Evolutionary conservation across 108 stramenopile species (phyloP), one percentile per base, ranked within the genome.

Genomic region (Skeletonema tropicum): DNA sequence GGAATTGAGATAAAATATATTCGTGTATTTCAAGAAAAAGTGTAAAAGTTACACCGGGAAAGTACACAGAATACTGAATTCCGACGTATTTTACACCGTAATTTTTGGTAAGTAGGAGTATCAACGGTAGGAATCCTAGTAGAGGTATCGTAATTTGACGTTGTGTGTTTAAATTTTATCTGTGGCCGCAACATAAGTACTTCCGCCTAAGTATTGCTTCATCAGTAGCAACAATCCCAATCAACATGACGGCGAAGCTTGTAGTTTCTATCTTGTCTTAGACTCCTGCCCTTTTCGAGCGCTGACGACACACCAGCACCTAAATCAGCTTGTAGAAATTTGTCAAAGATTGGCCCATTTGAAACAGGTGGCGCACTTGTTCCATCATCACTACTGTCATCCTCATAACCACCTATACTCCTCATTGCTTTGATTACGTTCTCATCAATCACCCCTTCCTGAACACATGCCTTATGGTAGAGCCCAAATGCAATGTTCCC

Each of bases 401-500:
- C 57, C 36, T 67, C 58, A 57, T 82, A 82, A 6, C 81, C 81
- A 6, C 81, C 75, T 21, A 82, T 32, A 49, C 66, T 26, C 65
- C 68, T 76, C 81, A 89, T 68, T 31, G 86, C 71, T 38, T 66
- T 70, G 6, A 89, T 76, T 32, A 91, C 70, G 14, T 74, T 39
- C 23, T 75, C 73, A 61, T 82, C 87, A 65, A 89, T 85, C n/a
- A 91, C 71, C 30, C 86, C 84, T 69, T 88, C 76, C 46, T 84
- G 60, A 57, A 73, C 75, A 36, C 67, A 68, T 45, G 46, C 88
- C 87, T 77, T 88, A 71, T 68, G 83, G 60, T 87, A 91, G 59
- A 91, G 58, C 4, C 79, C 87, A 57, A 84, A 85, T 12, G 88
- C 86, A 64, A 91, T 89, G 63, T 91, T 91, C 42, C 90, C 90